Evolutionary conservation across 441 rosid species (phyloP).

Genomic region (Bruguiera hainesii): DNA sequence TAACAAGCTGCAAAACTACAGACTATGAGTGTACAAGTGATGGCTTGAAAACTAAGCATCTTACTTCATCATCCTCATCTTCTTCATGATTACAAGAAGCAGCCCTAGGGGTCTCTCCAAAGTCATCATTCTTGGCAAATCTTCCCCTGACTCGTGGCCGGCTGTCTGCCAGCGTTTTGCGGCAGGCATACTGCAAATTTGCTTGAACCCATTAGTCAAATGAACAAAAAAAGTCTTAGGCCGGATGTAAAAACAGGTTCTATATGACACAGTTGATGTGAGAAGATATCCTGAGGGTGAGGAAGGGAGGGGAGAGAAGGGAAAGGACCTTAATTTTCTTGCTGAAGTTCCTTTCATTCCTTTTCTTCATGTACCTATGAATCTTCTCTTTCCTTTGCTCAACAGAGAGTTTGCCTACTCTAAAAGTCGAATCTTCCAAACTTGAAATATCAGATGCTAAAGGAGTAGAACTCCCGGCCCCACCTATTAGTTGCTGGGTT

Average conservation of each 20-base stretch:
- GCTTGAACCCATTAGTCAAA: not conserved
- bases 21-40: not conserved
- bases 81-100: slow-evolving; percentile 42
- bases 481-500: slow-evolving; percentile 45
- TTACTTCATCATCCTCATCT: slow-evolving; percentile 60
- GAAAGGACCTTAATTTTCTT: slow-evolving; percentile 83
- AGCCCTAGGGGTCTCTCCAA: slow-evolving; percentile 41
- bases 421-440: slow-evolving; percentile 69
- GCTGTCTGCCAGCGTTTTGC: slow-evolving; percentile 93
- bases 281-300: not conserved
- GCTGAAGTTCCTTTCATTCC: slow-evolving; percentile 93
- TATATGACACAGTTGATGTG: no score
- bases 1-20: not conserved
- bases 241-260: not conserved
- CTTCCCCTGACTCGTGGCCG: slow-evolving; percentile 92
- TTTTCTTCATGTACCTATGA: slow-evolving; percentile 89
- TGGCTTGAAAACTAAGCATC: not conserved
- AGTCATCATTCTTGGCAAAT: slow-evolving; percentile 89
- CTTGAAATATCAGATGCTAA: slow-evolving; percentile 64
- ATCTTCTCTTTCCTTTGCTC: slow-evolving; percentile 95
- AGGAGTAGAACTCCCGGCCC: slow-evolving; percentile 39
- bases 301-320: not conserved
- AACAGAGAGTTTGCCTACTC: slow-evolving; percentile 66
- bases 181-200: slow-evolving; percentile 75
- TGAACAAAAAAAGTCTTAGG: not conserved